Evolutionary conservation across 2,329 filamentous ascomycete species (phyloP), one percentile per base, ranked within the genome.

Genomic region (Orbilia blumenaviensis): DNA sequence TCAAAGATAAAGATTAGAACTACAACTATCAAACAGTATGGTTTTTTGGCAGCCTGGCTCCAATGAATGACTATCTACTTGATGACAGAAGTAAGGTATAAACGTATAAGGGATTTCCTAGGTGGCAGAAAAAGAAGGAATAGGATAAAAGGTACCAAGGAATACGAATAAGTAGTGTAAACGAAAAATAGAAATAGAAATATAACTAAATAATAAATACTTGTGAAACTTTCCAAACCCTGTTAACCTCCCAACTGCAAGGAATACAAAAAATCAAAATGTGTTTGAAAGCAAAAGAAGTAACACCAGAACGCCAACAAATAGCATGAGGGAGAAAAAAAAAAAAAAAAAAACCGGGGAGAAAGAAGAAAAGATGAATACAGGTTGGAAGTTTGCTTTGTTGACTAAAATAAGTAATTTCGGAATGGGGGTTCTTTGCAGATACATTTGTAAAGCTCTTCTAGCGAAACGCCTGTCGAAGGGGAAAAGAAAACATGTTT

Each of bases 401-500:
- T 32, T 38, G 52, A 56, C 29, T 38, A 56, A 38, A 56, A 56
- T 21, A 56, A 56, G 52, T 56, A 56, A 56, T 56, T 21, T 44
- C 4, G 16, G 12, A 54, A 54, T 32, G 27, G 54, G n/a, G 54
- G 44, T 63, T 56, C 56, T 71, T 69, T 54, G 66, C 66, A 56
- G 52, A 46, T 62, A 46, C 66, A 44, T 4, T 1, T 36, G 18
- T 48, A 61, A 46, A 63, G 16, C 34, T 61, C 56, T 62, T 71
- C 56, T 62, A 63, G 56, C 23, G 14, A 38, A 69, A 71, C 66
- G 66, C 66, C 66, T 29, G 25, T 34, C 27, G 10, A 38, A 54
- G 16, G 6, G 3, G 34, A 29, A 23, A 29, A 62, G 36, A n/a
- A 38, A 71, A 63, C 61, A 41, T 10, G 52, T 52, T 46, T 62